A percentile compares a stretch with the other conserved stretches of the same genome.
These are phyloP conservation scores for Laetiporus sulphureus DNA, from an alignment of 1,284 basidiomycete genomes.

Conservation along the genomic window DNA sequence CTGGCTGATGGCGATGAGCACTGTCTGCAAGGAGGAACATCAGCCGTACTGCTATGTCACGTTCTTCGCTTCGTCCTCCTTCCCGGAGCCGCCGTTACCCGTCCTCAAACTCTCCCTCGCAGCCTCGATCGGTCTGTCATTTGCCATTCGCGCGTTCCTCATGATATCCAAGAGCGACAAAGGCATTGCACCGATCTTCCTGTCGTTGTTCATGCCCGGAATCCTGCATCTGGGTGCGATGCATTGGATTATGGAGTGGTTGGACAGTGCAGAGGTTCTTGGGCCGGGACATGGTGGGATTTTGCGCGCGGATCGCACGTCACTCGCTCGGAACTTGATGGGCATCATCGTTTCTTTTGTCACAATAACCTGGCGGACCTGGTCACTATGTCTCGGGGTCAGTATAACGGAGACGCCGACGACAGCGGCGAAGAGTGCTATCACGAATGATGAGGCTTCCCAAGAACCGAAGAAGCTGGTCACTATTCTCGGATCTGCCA, in stretches of 20 bases:
- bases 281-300: constrained; percentile 33
- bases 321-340: constrained; percentile 55
- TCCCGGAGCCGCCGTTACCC: constrained; percentile 54
- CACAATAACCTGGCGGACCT: constrained; percentile 58
- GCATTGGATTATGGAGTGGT: constrained; percentile 81
- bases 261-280: constrained; percentile 47
- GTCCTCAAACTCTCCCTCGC: constrained; percentile 52
- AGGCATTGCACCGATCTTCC: constrained; percentile 61
- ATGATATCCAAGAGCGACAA: constrained; percentile 66
- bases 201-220: constrained; percentile 52
- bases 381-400: constrained; percentile 71
- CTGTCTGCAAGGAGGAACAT: constrained; percentile 94
- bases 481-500: constrained; percentile 84
- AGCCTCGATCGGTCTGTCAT: constrained; percentile 52
- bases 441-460: too few species aligned
- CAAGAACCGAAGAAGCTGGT: constrained; percentile 38
- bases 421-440: too few species aligned
- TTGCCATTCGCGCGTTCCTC: constrained; percentile 51
- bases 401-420: constrained; percentile 10
- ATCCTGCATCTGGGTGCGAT: constrained; percentile 51
- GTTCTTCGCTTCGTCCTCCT: constrained; percentile 72
- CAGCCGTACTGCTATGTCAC: constrained; percentile 82
- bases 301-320: constrained; percentile 49
- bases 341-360: constrained; percentile 46
- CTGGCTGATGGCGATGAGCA: constrained; percentile 69